phyloP scores from a whole-genome alignment of 768 basidiomycete species.

The Asterophora lycoperdoides region DNA sequence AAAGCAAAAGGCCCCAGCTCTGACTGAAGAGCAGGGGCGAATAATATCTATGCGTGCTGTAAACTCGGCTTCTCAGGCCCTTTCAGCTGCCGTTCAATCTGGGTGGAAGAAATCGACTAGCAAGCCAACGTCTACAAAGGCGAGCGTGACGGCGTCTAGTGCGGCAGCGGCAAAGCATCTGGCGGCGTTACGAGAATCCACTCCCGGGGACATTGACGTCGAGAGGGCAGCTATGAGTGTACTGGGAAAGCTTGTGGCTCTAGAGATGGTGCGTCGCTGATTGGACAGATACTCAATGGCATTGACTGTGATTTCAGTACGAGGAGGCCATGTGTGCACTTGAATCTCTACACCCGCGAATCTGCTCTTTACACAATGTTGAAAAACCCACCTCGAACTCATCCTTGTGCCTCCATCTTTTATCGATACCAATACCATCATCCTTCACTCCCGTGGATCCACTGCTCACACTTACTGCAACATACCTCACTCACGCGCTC shows the following conservation, averaged over 20 bases:
- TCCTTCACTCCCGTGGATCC: constrained; percentile 23
- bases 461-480: constrained; percentile 52
- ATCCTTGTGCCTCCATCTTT: constrained; percentile 22
- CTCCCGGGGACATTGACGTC: constrained; percentile 52
- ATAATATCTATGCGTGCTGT: constrained; percentile 56
- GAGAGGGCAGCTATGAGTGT: constrained; percentile 72
- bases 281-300: not conserved
- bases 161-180: constrained; percentile 44
- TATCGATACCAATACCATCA: constrained; percentile 43
- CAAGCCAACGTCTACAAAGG: constrained; percentile 24
- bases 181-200: constrained; percentile 38
- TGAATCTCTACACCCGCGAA: constrained; percentile 39
- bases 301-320: constrained; percentile 36
- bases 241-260: constrained; percentile 56
- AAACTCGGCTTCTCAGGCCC: constrained; percentile 55
- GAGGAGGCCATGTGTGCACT: constrained; percentile 46
- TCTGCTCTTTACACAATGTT: constrained; percentile 32
- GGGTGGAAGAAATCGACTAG: constrained; percentile 53
- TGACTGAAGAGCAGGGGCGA: constrained; percentile 33
- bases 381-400: constrained; percentile 3
- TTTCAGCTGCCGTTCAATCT: constrained; percentile 48
- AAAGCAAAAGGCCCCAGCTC: constrained; percentile 24
- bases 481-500: constrained; percentile 55
- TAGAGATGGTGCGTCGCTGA: constrained; percentile 62
- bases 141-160: constrained; percentile 32